phyloP scores from a whole-genome alignment of 2,329 filamentous ascomycete species.

The Beauveria caledonica region DNA sequence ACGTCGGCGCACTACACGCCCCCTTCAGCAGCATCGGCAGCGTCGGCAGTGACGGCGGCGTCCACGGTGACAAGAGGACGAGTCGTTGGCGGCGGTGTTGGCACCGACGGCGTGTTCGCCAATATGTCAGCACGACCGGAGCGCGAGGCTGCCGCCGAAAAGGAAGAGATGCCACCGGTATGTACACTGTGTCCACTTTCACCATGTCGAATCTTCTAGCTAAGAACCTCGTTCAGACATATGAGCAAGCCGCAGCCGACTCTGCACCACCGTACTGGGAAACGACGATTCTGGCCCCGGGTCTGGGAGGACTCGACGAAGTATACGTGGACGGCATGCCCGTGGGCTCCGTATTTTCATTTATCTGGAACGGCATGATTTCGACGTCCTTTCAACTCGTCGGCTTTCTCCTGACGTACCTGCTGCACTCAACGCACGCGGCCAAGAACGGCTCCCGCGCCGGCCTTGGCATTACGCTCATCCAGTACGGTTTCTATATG shows the following conservation, averaged over 20 bases:
- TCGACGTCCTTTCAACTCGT: slow-evolving; percentile 96
- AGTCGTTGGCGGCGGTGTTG: slow-evolving; percentile 64
- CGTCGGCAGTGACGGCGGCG: slow-evolving; percentile 21
- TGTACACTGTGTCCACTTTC: slow-evolving; percentile 28
- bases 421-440: slow-evolving; percentile 94
- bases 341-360: slow-evolving; percentile 78
- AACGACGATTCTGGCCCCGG: slow-evolving; percentile 92
- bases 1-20: slow-evolving; percentile 17
- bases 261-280: slow-evolving; percentile 98
- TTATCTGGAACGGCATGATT: slow-evolving; percentile 91
- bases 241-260: slow-evolving; percentile 96
- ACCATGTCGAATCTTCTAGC: background rate
- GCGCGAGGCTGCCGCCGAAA: slow-evolving; percentile 53
- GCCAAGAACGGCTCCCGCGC: slow-evolving; percentile 96
- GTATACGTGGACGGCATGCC: slow-evolving; percentile 96
- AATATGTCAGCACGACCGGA: slow-evolving; percentile 90
- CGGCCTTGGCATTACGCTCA: slow-evolving; percentile 86
- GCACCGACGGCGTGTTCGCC: slow-evolving; percentile 91
- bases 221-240: slow-evolving; percentile 54
- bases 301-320: slow-evolving; percentile 81
- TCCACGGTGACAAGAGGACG: slow-evolving; percentile 11
- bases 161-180: slow-evolving; percentile 91
- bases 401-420: slow-evolving; percentile 95
- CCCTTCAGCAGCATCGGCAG: slow-evolving; percentile 26
- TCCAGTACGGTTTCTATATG: slow-evolving; percentile 97